Conservation (phyloP, 805 yeast species). For the Candida schatavii region DNA sequence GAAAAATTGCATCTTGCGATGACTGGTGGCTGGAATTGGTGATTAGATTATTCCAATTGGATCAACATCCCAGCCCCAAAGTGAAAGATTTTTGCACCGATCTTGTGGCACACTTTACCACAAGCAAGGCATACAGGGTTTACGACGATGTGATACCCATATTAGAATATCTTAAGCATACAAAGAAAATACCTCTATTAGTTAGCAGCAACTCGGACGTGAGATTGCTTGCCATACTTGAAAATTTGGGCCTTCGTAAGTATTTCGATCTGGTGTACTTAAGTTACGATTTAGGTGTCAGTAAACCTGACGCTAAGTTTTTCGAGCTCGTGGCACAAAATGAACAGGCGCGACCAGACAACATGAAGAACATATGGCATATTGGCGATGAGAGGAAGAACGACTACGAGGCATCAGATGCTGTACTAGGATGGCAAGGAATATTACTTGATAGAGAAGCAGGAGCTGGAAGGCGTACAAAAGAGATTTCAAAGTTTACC, state of each 20-base stretch:
- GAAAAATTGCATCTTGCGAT: constrained; percentile 19
- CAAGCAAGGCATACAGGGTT: constrained; percentile 49
- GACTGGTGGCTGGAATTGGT: constrained; percentile 63
- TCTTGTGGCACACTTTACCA: constrained; percentile 48
- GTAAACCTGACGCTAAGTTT: constrained; percentile 52
- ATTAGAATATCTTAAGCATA: constrained; percentile 27
- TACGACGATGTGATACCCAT: constrained; percentile 54
- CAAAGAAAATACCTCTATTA: constrained; percentile 33
- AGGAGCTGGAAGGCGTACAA: no score
- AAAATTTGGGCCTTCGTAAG: constrained; percentile 42
- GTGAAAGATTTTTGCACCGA: constrained; percentile 41
- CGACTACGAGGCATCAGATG: constrained; percentile 52
- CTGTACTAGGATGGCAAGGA: constrained; percentile 57
- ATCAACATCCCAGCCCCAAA: constrained; percentile 14
- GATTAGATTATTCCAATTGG: constrained; percentile 39
- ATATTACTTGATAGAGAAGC: constrained; percentile 48
- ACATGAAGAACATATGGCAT: constrained; percentile 50
- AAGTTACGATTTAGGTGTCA: constrained; percentile 54
- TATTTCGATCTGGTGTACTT: constrained; percentile 46
- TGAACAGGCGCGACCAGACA: constrained; percentile 7
- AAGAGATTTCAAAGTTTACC: no score
- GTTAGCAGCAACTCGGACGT: constrained; percentile 65
- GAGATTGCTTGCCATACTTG: constrained; percentile 43
- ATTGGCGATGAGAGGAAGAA: constrained; percentile 60
- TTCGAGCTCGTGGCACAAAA: constrained; percentile 35